These are phyloP conservation scores for Spongospora subterranea DNA, from an alignment of 208 protist genomes.

Conservation along the genomic window DNA sequence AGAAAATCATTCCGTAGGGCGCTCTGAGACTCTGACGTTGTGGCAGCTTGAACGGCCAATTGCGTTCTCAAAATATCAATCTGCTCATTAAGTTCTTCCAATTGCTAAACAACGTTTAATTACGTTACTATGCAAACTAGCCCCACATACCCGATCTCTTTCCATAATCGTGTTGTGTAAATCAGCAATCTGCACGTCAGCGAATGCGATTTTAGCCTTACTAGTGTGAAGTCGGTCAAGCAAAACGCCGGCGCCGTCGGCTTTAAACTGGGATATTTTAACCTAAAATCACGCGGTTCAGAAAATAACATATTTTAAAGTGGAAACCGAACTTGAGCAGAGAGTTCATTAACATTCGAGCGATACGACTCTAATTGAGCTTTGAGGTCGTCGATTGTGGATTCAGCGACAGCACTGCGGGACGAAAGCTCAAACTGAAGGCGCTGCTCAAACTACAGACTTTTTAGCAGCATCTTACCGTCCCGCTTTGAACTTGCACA, in stretches of 20 bases:
- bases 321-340: background rate
- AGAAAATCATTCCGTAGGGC: no score
- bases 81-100: no score
- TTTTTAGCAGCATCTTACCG: background rate
- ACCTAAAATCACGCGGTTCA: background rate
- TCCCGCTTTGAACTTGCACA: background rate
- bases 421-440: background rate
- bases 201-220: background rate
- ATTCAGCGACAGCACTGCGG: background rate
- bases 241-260: constrained; percentile 23
- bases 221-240: constrained; percentile 27
- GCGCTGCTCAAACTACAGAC: background rate
- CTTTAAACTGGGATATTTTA: constrained; percentile 16
- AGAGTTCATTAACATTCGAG: background rate
- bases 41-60: no score
- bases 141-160: no score
- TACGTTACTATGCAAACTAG: no score
- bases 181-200: background rate
- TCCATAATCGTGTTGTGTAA: background rate
- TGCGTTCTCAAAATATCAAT: no score
- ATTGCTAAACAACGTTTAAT: no score
- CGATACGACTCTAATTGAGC: background rate
- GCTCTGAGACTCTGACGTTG: no score
- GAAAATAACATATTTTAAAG: background rate
- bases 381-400: constrained; percentile 7